These are phyloP conservation scores for Capillidium rhysosporum DNA, from an alignment of 371 early-diverging fungal genomes.

Conservation along the genomic window DNA sequence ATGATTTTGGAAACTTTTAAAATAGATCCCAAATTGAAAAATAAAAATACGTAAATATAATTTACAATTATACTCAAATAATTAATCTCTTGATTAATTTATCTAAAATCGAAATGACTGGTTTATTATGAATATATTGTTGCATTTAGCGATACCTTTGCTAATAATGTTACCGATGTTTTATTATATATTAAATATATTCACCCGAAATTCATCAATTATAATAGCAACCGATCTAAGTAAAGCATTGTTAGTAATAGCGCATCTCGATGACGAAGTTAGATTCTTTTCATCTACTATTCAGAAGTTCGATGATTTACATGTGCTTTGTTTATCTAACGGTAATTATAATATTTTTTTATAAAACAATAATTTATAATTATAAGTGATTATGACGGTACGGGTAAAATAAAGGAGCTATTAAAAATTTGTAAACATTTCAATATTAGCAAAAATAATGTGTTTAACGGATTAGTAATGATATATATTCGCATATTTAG, in stretches of 20 bases:
- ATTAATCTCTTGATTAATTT: too few relatives aligned
- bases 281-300: slow-evolving; percentile 97
- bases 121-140: too few relatives aligned
- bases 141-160: too few relatives aligned
- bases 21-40: too few relatives aligned
- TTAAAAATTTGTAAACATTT: slow-evolving; percentile 37
- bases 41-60: too few relatives aligned
- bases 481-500: background rate
- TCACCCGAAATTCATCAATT: too few relatives aligned
- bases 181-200: too few relatives aligned
- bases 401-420: slow-evolving; percentile 57
- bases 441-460: slow-evolving; percentile 40
- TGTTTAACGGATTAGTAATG: slow-evolving; percentile 42
- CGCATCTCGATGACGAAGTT: slow-evolving; percentile 99
- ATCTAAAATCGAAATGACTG: too few relatives aligned
- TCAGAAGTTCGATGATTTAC: slow-evolving; percentile 24
- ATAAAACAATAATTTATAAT: background rate
- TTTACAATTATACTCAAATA: too few relatives aligned
- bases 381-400: slow-evolving; percentile 53
- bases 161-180: too few relatives aligned
- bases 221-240: too few relatives aligned
- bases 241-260: slow-evolving; percentile 56
- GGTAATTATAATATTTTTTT: slow-evolving; percentile 21
- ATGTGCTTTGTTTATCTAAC: slow-evolving; percentile 67
- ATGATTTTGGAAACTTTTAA: too few relatives aligned